Percentiles rank a stretch among this genome's conserved stretches.
Evolutionary conservation across 768 basidiomycete genomes (phyloP).

Genomic region (Collybia sp.): DNA sequence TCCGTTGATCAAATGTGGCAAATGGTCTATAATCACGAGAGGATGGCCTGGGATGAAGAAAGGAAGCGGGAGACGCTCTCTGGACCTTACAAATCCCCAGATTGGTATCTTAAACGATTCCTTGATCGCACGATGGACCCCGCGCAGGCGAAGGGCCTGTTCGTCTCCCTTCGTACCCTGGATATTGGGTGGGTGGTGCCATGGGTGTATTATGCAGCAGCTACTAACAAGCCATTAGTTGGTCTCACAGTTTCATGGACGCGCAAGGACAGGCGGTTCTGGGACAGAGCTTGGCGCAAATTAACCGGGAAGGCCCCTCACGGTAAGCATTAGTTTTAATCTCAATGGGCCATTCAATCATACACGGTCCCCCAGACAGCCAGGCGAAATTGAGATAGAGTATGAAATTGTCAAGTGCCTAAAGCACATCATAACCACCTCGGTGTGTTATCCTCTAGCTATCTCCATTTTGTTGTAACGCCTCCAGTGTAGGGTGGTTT

Average conservation of each 20-base stretch:
- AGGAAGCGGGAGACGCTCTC: constrained; percentile 59
- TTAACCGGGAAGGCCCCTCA: constrained; percentile 63
- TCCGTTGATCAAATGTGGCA: constrained; percentile 87
- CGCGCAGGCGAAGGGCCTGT: constrained; percentile 73
- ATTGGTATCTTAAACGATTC: constrained; percentile 92
- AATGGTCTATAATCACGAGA: constrained; percentile 81
- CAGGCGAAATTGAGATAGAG: constrained; percentile 68
- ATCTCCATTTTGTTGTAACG: constrained; percentile 3
- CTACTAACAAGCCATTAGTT: constrained; percentile 40
- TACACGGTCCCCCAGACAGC: constrained; percentile 34
- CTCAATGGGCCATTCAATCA: too few species aligned
- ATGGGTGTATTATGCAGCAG: neutral
- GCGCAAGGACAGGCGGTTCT: constrained; percentile 84
- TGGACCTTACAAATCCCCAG: constrained; percentile 68
- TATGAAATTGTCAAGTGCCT: constrained; percentile 88
- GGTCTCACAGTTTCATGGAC: constrained; percentile 73
- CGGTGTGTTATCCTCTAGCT: constrained; percentile 25
- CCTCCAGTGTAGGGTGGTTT: constrained; percentile 48
- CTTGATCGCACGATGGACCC: constrained; percentile 80
- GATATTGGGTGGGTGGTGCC: constrained; percentile 60
- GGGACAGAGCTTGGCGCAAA: constrained; percentile 69
- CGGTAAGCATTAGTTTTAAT: constrained; percentile 36
- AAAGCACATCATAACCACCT: constrained; percentile 72
- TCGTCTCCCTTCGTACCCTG: constrained; percentile 74
- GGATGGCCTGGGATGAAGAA: constrained; percentile 73